Evolutionary conservation across 1,139 yeast genomes (phyloP), one percentile per base, ranked within the genome.

Genomic region (Magnusiomyces magnusii): DNA sequence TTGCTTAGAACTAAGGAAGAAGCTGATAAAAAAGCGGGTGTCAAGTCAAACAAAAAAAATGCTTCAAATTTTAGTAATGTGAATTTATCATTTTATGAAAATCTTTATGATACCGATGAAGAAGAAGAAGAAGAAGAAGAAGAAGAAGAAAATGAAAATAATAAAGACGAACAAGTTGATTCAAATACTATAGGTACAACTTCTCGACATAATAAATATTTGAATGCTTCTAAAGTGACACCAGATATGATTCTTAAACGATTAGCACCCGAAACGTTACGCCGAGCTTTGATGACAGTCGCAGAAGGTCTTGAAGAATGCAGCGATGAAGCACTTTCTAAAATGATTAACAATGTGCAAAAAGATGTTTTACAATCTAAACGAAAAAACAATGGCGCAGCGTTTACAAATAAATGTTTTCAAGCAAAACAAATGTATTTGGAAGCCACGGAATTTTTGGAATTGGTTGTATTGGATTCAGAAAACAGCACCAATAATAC

Each of bases 381-480:
- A n/a, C 44, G 19, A 9, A 39, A 39, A 39, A 39, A 39, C 17
- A 39, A 10, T 15, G 19, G 44, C 19, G 19, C 19, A 39, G 44
- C 44, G 3, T 39, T 39, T 19, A 39, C 44, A 10, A 39, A 39
- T 27, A 44, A 44, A 17, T 25, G 23, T 19, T 28, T 50, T 34
- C 53, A 34, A 31, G 24, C 36, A n/a, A 52, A 52, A 42, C 13
- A 52, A 52, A 52, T 52, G 55, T 52, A 52, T 25, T 5, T 41
- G 3, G 55, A 52, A 7, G 55, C 55, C 3, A 25, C 49, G 3
- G 36, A 39, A 39, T 52, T 39, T 39, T 41, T 50, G 9, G 49
- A 44, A 21, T 27, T 44, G 3, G 25, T 17, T 3, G 49, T 44
- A 17, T 19, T 44, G 24, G 49, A 44, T 7, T 27, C 5, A 21